Evolutionary conservation across 805 yeast species (phyloP).

Genomic region (Sungouiella blattae): DNA sequence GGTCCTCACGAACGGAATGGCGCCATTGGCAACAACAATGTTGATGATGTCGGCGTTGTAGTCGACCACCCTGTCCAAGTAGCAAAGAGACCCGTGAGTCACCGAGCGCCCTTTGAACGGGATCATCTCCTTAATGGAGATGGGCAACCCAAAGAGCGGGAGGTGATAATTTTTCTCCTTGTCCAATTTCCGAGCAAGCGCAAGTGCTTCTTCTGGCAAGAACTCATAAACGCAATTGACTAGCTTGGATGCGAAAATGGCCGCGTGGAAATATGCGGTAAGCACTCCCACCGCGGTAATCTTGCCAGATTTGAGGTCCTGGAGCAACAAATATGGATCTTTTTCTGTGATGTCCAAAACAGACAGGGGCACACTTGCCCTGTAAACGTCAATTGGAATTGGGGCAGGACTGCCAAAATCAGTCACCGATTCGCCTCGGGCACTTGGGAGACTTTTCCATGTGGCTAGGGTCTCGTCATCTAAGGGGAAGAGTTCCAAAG

Average conservation of each 20-base stretch:
- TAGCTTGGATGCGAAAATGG: constrained; percentile 15
- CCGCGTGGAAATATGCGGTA: constrained; percentile 17
- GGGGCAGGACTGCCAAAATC: constrained; percentile 21
- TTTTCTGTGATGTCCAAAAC: constrained; percentile 15
- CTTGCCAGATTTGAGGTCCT: constrained; percentile 9
- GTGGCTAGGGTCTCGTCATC: constrained; percentile 9
- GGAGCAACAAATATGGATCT: constrained; percentile 16
- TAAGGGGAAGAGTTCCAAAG: constrained; percentile 19
- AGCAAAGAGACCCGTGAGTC: constrained; percentile 17
- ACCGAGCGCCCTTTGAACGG: constrained; percentile 15
- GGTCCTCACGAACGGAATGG: constrained; percentile 20
- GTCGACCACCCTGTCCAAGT: constrained; percentile 17
- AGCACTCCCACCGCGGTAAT: constrained; percentile 15
- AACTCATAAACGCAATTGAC: constrained; percentile 18
- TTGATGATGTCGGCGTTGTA: constrained; percentile 16
- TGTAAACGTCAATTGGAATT: constrained; percentile 15
- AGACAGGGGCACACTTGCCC: constrained; percentile 9
- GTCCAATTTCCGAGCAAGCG: constrained; percentile 17
- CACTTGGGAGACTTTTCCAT: constrained; percentile 15
- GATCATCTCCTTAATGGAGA: constrained; percentile 22
- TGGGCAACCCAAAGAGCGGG: constrained; percentile 20
- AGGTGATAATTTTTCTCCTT: constrained; percentile 1
- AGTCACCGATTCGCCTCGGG: constrained; percentile 13
- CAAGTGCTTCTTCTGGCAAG: constrained; percentile 15
- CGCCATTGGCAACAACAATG: constrained; percentile 15